Evolutionary conservation across 2,329 filamentous ascomycete species (phyloP).

Genomic region (Hypoxylon sp.): DNA sequence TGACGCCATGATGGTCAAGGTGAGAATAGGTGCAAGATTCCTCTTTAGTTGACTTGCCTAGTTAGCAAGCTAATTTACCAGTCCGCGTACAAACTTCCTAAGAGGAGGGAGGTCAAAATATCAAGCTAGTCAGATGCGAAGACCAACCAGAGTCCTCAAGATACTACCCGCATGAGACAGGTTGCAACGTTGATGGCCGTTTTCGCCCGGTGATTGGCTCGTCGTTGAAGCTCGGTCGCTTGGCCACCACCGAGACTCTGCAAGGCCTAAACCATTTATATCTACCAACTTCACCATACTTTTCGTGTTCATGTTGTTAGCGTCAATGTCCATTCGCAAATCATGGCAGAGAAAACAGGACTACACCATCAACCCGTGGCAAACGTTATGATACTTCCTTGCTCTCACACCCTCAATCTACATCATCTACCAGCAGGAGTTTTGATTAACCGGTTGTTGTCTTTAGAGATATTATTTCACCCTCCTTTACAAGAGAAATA

Average conservation of each 20-base stretch:
- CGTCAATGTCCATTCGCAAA: conserved; percentile 22
- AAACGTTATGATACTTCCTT: background rate
- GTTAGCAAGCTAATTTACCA: background rate
- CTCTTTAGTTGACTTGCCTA: conserved; percentile 1
- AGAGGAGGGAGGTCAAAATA: conserved; percentile 30
- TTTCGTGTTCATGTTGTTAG: conserved; percentile 19
- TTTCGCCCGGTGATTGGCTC: conserved; percentile 27
- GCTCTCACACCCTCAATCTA: conserved; percentile 12
- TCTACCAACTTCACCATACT: conserved; percentile 6
- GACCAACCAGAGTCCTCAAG: conserved; percentile 28
- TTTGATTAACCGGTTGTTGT: conserved; percentile 8
- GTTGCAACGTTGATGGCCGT: conserved; percentile 22
- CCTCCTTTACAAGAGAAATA: conserved; percentile 4
- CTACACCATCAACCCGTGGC: conserved; percentile 9
- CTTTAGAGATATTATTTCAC: conserved; percentile 2
- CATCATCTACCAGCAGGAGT: background rate
- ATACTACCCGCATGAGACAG: conserved; percentile 23
- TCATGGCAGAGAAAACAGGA: conserved; percentile 11
- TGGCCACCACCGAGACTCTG: conserved; percentile 20
- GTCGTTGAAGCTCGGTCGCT: conserved; percentile 18
- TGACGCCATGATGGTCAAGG: conserved; percentile 4
- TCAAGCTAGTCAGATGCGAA: conserved; percentile 19
- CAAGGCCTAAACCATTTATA: conserved; percentile 17
- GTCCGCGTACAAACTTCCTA: conserved; percentile 8
- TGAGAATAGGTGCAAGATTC: conserved; percentile 2